A percentile compares a stretch with the other conserved stretches of the same genome.
These are phyloP conservation scores for Spergularia azorica DNA, from an alignment of 179 eudicot genomes.

Conservation along the genomic window DNA sequence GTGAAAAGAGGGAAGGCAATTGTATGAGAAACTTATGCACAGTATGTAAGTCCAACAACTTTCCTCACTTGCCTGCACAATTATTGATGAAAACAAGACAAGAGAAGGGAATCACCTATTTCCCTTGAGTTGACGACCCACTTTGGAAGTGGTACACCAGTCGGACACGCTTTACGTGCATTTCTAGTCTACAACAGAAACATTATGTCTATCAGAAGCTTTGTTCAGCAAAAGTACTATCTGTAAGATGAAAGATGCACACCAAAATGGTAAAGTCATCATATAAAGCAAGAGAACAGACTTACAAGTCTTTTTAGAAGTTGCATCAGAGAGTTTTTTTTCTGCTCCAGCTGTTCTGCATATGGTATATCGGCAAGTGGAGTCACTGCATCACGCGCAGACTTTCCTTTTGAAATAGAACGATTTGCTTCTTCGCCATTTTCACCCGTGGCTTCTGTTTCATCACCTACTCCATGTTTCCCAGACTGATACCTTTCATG, in stretches of 20 bases:
- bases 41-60: background rate
- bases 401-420: slow-evolving; percentile 55
- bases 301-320: slow-evolving; percentile 80
- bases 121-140: slow-evolving; percentile 87
- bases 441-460: slow-evolving; percentile 27
- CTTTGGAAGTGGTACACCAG: slow-evolving; percentile 67
- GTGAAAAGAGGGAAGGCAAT: background rate
- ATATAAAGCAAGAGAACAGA: slow-evolving; percentile 20
- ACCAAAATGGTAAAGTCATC: background rate
- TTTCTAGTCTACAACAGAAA: slow-evolving; percentile 67
- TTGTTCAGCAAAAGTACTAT: slow-evolving; percentile 6
- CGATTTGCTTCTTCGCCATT: slow-evolving; percentile 43
- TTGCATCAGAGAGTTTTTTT: slow-evolving; percentile 64
- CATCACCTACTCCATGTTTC: slow-evolving; percentile 31
- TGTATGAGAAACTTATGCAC: background rate
- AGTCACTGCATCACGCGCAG: slow-evolving; percentile 83
- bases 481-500: slow-evolving; percentile 26
- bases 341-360: slow-evolving; percentile 82
- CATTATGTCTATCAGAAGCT: slow-evolving; percentile 15
- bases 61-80: too few species aligned
- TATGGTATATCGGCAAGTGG: slow-evolving; percentile 88
- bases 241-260: background rate
- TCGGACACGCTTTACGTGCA: slow-evolving; percentile 91
- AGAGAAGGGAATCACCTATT: slow-evolving; percentile 49
- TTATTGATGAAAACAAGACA: background rate